A percentile compares a stretch with the other conserved stretches of the same genome.
Evolutionary conservation across 176 grass and related monocot species (phyloP).

Genomic region (Secale cereale): DNA sequence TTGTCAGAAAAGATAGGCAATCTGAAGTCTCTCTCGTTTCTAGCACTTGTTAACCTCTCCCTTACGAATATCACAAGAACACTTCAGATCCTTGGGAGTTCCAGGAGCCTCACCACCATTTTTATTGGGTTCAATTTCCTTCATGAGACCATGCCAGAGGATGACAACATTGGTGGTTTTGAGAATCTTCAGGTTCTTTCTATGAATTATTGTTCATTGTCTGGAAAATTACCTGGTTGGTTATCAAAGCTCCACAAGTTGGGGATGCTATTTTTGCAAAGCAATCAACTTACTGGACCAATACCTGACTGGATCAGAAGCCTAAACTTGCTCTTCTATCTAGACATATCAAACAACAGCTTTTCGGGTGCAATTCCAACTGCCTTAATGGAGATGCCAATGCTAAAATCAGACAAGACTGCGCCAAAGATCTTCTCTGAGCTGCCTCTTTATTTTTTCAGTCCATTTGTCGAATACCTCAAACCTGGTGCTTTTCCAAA

Average conservation of each 20-base stretch:
- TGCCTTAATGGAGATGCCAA: conserved; percentile 16
- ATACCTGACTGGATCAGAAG: conserved; percentile 22
- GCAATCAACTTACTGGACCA: conserved; percentile 12
- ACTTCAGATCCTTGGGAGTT: conserved; percentile 10
- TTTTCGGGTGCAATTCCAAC: conserved; percentile 26
- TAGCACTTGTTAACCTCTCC: neutral
- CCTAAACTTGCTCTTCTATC: neutral
- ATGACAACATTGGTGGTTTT: conserved; percentile 16
- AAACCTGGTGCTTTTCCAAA: neutral
- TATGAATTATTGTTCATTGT: neutral
- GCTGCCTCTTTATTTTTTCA: neutral
- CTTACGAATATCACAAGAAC: conserved; percentile 29
- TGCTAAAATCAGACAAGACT: neutral
- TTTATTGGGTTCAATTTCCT: neutral
- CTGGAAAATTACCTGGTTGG: conserved; percentile 32
- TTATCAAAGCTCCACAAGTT: conserved; percentile 28
- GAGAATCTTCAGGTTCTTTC: conserved; percentile 24
- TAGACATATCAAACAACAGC: conserved; percentile 32
- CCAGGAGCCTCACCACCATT: conserved; percentile 3
- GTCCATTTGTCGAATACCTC: neutral
- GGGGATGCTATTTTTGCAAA: neutral
- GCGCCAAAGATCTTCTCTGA: neutral
- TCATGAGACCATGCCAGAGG: conserved; percentile 14
- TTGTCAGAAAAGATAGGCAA: conserved; percentile 11
- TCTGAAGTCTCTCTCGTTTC: conserved; percentile 12